These are phyloP conservation scores for Erodium moschatum DNA, from an alignment of 441 rosid species.

Conservation along the genomic window DNA sequence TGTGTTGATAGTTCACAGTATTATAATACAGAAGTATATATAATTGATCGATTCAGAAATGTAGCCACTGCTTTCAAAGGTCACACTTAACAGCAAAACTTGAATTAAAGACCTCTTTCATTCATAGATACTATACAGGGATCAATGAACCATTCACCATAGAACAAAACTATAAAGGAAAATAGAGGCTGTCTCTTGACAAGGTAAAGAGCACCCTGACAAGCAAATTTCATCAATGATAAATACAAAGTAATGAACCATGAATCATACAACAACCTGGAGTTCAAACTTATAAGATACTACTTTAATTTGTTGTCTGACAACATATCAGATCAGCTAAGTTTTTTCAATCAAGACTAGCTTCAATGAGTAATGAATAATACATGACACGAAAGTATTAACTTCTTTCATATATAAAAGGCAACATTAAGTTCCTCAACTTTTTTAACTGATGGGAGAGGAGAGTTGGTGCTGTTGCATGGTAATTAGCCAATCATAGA, in stretches of 20 bases:
- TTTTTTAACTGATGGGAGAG: not conserved
- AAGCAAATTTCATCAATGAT: not conserved
- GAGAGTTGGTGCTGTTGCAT: not conserved
- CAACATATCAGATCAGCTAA: not conserved
- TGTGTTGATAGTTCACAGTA: not conserved
- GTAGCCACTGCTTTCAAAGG: not conserved
- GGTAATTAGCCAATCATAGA: not conserved
- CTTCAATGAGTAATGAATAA: not conserved
- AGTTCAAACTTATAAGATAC: not conserved
- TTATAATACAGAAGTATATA: not conserved
- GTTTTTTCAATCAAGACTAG: not conserved
- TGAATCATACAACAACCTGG: not conserved
- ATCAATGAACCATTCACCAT: not conserved
- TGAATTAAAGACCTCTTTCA: not conserved
- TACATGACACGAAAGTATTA: not conserved
- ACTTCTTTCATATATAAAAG: not conserved
- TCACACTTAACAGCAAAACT: not conserved
- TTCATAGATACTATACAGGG: not conserved
- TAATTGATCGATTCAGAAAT: constrained; percentile 1
- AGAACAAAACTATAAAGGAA: not conserved
- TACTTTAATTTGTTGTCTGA: not conserved
- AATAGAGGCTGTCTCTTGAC: not conserved
- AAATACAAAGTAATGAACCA: not conserved
- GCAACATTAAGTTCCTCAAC: not conserved
- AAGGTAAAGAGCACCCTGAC: not conserved